Evolutionary conservation across 1,284 basidiomycete species (phyloP), one percentile per base, ranked within the genome.

Genomic region (Cutaneotrichosporon arboriforme): DNA sequence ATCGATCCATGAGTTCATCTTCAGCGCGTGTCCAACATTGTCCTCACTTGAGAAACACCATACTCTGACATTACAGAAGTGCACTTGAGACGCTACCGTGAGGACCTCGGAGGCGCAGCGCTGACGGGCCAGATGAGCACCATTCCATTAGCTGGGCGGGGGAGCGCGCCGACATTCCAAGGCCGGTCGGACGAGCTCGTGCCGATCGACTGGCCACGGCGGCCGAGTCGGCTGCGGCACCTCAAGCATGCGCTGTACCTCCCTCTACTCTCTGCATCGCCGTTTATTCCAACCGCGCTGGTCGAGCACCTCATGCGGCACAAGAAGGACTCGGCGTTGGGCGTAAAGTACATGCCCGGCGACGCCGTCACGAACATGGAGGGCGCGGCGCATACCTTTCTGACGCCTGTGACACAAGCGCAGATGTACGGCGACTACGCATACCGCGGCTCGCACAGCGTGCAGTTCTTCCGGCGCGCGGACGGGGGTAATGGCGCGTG

Each of bases 341-440:
- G 50, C 4, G 50, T 54, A 47, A 68, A 68, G 57, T 66, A 57
- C 44, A 35, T 52, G 13, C 35, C 46, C 0, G 54, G 54, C 1
- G 57, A 59, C 18, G 40, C 39, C 4, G 55, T 64, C 35, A 61
- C 64, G 8, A 61, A 66, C 51, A 61, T 55, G 56, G 64, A 68
- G 31, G 66, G 56, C 22, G 60, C 55, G 5, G 22, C 63, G 36
- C 66, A 68, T 34, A 61, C 59, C 0, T 65, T 63, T 43, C 52
- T 63, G 5, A 65, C 59, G 1, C 61, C 64, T 1, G 26, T 68
- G 35, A 54, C 52, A 0, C 52, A 18, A 3, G 57, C 60, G 8
- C 22, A 43, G 5, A 55, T 63, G 51, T 55, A 60, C 46, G 66
- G 61, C 22, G 66, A 68, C 47, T 64, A 66, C 21, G 52, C 45